Conservation (phyloP, 2,329 filamentous ascomycete species). For the Rachicladosporium sp. region DNA sequence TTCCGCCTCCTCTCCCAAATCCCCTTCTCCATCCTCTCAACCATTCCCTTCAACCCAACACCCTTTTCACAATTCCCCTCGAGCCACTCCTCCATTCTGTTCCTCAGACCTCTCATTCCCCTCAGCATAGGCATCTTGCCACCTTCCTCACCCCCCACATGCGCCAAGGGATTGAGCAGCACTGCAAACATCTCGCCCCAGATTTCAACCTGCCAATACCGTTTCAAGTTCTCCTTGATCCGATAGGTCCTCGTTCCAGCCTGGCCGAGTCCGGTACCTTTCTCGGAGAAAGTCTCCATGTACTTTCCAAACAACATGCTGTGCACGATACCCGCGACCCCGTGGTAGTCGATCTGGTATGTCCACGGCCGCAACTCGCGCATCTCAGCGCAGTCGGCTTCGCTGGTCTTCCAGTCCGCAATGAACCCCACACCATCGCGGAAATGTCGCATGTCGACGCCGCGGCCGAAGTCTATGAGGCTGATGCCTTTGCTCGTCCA, state of each 20-base stretch:
- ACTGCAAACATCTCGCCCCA: slow-evolving; percentile 77
- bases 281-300: slow-evolving; percentile 58
- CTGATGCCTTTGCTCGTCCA: slow-evolving; percentile 72
- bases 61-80: slow-evolving; percentile 73
- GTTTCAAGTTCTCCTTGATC: slow-evolving; percentile 71
- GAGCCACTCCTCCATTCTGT: slow-evolving; percentile 76
- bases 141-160: slow-evolving; percentile 52
- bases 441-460: slow-evolving; percentile 87
- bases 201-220: slow-evolving; percentile 93
- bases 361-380: slow-evolving; percentile 91
- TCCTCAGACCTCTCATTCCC: slow-evolving; percentile 55
- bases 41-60: slow-evolving; percentile 41
- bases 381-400: slow-evolving; percentile 90
- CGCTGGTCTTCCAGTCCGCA: slow-evolving; percentile 83
- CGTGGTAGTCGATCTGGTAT: slow-evolving; percentile 94
- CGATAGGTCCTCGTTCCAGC: slow-evolving; percentile 56
- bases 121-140: slow-evolving; percentile 57
- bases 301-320: slow-evolving; percentile 87
- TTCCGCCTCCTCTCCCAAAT: slow-evolving; percentile 39
- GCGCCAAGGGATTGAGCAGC: slow-evolving; percentile 66
- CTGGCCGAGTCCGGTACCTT: slow-evolving; percentile 40
- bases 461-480: slow-evolving; percentile 89
- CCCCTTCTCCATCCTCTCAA: slow-evolving; percentile 53
- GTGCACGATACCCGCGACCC: slow-evolving; percentile 78
- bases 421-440: slow-evolving; percentile 68